phyloP scores from a whole-genome alignment of 495 filamentous ascomycete species.

The Penicillium subrubescens region DNA sequence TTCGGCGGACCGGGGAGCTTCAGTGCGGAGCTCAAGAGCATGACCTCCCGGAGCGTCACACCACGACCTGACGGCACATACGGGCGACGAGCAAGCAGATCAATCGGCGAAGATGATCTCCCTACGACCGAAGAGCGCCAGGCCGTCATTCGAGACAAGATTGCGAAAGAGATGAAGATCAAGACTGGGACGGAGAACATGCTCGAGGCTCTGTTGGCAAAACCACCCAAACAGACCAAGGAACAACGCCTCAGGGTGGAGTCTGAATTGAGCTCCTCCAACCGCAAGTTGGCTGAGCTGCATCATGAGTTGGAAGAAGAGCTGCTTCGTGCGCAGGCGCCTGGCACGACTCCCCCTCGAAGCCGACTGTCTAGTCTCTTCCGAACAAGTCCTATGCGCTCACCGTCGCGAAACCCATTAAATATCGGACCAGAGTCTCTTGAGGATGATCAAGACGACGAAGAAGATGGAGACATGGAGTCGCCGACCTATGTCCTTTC shows the following conservation, averaged over 20 bases:
- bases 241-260: conserved; percentile 88
- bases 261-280: conserved; percentile 87
- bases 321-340: conserved; percentile 61
- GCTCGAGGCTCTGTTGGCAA: conserved; percentile 89
- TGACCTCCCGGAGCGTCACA: conserved; percentile 66
- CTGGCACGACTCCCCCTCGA: conserved; percentile 62
- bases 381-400: conserved; percentile 63
- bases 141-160: conserved; percentile 71
- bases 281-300: conserved; percentile 82
- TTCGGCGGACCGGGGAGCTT: conserved; percentile 83
- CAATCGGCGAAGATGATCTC: conserved; percentile 62
- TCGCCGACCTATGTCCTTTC: conserved; percentile 88
- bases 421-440: conserved; percentile 21
- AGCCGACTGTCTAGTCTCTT: conserved; percentile 73
- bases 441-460: conserved; percentile 45
- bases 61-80: conserved; percentile 65
- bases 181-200: conserved; percentile 97
- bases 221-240: conserved; percentile 93
- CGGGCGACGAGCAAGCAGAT: conserved; percentile 59
- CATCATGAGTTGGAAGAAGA: conserved; percentile 78
- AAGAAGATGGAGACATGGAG: conserved; percentile 69
- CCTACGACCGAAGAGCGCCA: conserved; percentile 72
- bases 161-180: conserved; percentile 95
- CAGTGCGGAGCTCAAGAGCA: conserved; percentile 83
- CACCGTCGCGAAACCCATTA: conserved; percentile 59